Percentiles rank a stretch among this genome's conserved stretches.
Evolutionary conservation across 2,329 filamentous ascomycete genomes (phyloP).

Genomic region (Talaromyces sp.): DNA sequence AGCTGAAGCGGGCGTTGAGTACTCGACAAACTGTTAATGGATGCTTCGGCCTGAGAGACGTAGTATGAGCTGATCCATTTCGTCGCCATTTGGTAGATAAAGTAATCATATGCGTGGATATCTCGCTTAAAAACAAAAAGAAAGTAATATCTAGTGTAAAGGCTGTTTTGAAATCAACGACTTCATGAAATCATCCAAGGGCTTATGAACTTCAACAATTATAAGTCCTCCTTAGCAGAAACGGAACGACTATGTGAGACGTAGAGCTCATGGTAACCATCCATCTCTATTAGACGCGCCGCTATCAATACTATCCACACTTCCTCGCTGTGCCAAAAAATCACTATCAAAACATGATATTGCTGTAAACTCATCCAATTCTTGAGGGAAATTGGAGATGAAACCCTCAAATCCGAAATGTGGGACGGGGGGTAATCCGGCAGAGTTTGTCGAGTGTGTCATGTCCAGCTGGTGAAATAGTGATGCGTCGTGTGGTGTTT

Average conservation of each 20-base stretch:
- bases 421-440: constrained; percentile 20
- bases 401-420: constrained; percentile 37
- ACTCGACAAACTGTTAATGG: neutral
- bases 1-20: neutral
- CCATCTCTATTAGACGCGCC: neutral
- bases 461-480: constrained; percentile 20
- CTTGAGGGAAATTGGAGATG: constrained; percentile 38
- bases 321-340: neutral
- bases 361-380: constrained; percentile 36
- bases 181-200: neutral
- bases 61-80: neutral
- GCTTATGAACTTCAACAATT: neutral
- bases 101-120: neutral
- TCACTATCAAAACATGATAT: constrained; percentile 38
- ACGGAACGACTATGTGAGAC: neutral
- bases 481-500: neutral
- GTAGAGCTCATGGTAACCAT: neutral
- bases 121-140: neutral
- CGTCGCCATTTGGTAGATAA: no score
- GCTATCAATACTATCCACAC: neutral
- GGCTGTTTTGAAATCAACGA: neutral
- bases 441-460: constrained; percentile 20
- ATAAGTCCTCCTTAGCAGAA: neutral
- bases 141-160: neutral
- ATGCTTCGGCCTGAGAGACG: no score